Base-by-base conservation (phyloP, 2,329 filamentous ascomycete species). In the Xylaria sp. region DNA sequence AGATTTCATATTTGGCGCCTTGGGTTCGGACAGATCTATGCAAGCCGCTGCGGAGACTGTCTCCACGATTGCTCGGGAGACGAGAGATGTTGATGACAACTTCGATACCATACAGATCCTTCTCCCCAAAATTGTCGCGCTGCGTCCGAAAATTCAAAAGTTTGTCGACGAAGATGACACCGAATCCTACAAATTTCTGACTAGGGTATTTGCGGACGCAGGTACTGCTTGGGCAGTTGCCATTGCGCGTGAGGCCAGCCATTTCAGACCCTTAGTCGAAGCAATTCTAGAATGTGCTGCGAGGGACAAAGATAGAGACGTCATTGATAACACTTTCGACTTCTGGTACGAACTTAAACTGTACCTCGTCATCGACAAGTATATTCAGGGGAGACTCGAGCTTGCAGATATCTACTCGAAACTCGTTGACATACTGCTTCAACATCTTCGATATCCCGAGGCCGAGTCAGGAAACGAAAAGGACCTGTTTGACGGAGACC, bases 311-410 rank as follows among this genome's bases (percentile, higher is more conserved):
- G 95, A 98, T 63, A 90, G 92, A 70, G 96, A 99, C 74, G 94
- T 94, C 4, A 94, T 99, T 72, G 93, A 94, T 63, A 90, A 96
- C 76, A 99, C 97, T 0, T 99, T 99, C 82, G 90, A 90, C 74
- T 98, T 99, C 83, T 99, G 96, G 96, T 98, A 97, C 79, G 96
- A 99, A 78, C 87, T 99, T 56, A 99, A 99, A 84, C 94, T 98
- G 80, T 98, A 97, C 79, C 86, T 99, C 57, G 94, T 94, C 1
- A 82, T 99, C 63, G 95, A 98, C 44, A 91, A 91, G 74, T 99
- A 98, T 79, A 92, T 93, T 61, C 88, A 94, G 75, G 92, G 94
- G 50, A 90, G 94, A 61, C 81, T 94, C 72, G 87, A 92, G 75
- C 88, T 94, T 65, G 86, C 93, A 44, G 93, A 97, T 73, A 84